Evolutionary conservation across 805 yeast genomes (phyloP), one percentile per base, ranked within the genome.

Genomic region (Metschnikowia henanensis): DNA sequence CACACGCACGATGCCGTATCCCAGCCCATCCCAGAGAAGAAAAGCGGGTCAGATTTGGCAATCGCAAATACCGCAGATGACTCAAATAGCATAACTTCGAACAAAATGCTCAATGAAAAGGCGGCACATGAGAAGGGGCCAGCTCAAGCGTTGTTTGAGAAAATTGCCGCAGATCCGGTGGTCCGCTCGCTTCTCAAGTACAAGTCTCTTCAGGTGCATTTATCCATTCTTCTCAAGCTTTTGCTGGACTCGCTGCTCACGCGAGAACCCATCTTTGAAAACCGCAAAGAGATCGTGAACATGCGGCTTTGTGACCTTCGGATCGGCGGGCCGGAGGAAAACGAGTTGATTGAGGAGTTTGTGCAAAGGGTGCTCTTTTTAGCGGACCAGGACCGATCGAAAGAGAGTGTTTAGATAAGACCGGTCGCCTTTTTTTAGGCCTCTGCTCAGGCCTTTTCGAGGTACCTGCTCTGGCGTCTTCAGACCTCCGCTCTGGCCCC

Each of bases 341-440:
- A 87, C 56, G 79, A 70, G 48, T 62, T 82, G 19, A 80, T 87
- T 4, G 91, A 86, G 58, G 92, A 85, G 52, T 85, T 87, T 61
- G 77, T 82, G 13, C 59, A 58, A 35, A 51, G 75, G 29, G 64
- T 78, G 5, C 48, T 75, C 23, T 55, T 53, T 19, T 51, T 64
- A 30, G 43, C 31, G 12, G 33, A 30, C 1, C 35, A 37, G 30
- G 22, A 31, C 23, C n/a, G 8, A 31, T 2, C 18, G 20, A 21
- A 21, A 12, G 25, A 22, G 9, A 7, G 6, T 22, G 25, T 7
- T 7, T 22, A 7, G 25, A 7, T 7, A 9, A 9, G 9, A 22
- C n/a, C n/a, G n/a, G n/a, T n/a, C n/a, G n/a, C n/a, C n/a, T n/a
- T n/a, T n/a, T n/a, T n/a, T n/a, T n/a, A n/a, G n/a, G n/a, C n/a